These are phyloP conservation scores for Fraxinus albicans DNA, from an alignment of 305 asterid species.

Conservation along the genomic window DNA sequence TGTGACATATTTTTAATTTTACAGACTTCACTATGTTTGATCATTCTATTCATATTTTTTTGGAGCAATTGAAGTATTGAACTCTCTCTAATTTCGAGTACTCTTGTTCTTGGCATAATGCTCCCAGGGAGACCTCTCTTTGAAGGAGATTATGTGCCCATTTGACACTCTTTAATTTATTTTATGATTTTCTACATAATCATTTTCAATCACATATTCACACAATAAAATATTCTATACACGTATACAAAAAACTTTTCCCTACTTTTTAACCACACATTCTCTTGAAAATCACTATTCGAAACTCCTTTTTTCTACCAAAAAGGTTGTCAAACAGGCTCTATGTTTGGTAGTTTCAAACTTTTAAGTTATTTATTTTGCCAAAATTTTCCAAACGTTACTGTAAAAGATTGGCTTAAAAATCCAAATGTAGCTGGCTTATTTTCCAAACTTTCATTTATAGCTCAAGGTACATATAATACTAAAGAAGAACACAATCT, in stretches of 20 bases:
- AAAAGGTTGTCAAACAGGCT: no score
- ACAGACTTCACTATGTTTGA: not conserved
- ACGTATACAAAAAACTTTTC: no score
- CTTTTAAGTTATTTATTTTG: not conserved
- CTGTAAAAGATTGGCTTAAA: not conserved
- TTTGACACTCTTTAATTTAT: no score
- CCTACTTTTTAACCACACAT: no score
- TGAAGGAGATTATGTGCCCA: not conserved
- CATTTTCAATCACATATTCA: no score
- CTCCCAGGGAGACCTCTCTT: not conserved
- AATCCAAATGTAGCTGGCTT: not conserved
- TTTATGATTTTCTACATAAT: no score
- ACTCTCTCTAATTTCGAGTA: not conserved
- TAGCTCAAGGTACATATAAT: not conserved
- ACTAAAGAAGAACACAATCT: no score
- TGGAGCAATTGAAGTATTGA: not conserved
- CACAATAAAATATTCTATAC: no score
- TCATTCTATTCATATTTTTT: not conserved
- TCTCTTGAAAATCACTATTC: no score
- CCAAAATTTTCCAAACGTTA: not conserved
- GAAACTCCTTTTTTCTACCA: no score
- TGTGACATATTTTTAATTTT: not conserved
- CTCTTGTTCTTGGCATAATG: not conserved
- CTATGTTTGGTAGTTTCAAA: not conserved
- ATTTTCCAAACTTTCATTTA: not conserved